Evolutionary conservation across 176 grass and related monocot species (phyloP), one percentile per base, ranked within the genome.

Genomic region (Ampelocalamus luodianensis): DNA sequence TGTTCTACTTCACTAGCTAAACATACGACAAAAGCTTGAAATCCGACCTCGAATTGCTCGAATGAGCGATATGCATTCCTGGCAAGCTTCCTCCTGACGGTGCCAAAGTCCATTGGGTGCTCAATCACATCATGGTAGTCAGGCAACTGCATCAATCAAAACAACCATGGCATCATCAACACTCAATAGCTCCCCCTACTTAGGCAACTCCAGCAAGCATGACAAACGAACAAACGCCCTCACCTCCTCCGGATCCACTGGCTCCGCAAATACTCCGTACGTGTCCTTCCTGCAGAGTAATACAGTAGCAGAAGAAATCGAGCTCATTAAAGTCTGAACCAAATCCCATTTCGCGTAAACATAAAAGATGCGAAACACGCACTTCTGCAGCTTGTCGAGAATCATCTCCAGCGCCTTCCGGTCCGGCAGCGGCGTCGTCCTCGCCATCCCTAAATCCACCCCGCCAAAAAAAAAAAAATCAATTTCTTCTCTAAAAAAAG

Each of bases 331-430:
- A 75, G 37, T 36, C 72, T 63, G 77, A 81, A 26, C 39, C 22
- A 48, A 74, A 84, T 71, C 51, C 83, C 26, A 80, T 68, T 79
- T 76, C 13, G 12, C 18, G 16, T 65, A 78, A 68, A 66, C 29
- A 0, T 62, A 67, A 46, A 84, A 70, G 20, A 65, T 42, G 60
- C 22, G 32, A 65, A 84, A 54, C 26, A 80, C 85, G 38, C 85
- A 99, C 97, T 94, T 99, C 61, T 99, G 97, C 79, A 99, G 94
- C 86, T 94, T 99, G 54, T 99, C 88, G 2, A 99, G 97, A 37
- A 96, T 94, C 83, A 91, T 90, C 70, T 94, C 97, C 42, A 99
- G 83, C 36, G 88, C 67, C 58, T 91, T 94, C 76, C 82, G 87
- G 62, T 94, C 92, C 4, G 97, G 97, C 32, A 99, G 69, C 63